phyloP scores from a whole-genome alignment of 1,139 yeast genomes.

The Yamadazyma triangularis region DNA sequence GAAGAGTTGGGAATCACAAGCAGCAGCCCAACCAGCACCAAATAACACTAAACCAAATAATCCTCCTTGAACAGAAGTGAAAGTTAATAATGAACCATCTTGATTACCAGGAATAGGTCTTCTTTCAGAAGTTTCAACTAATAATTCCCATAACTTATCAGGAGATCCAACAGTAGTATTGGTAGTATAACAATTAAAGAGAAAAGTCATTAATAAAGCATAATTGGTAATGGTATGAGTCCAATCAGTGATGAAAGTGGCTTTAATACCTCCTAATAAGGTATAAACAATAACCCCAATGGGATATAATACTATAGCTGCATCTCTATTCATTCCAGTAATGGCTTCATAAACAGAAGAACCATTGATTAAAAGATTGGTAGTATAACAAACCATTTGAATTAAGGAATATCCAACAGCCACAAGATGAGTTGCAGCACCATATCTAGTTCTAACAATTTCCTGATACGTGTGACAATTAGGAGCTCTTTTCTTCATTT shows the following conservation, averaged over 20 bases:
- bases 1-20: constrained; percentile 36
- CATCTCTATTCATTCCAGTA: constrained; percentile 16
- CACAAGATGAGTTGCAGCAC: constrained; percentile 29
- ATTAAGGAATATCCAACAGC: constrained; percentile 13
- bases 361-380: constrained; percentile 15
- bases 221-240: constrained; percentile 40
- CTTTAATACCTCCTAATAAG: constrained; percentile 42
- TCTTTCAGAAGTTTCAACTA: constrained; percentile 26
- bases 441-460: constrained; percentile 64
- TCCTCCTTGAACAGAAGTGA: constrained; percentile 39
- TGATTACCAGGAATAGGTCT: constrained; percentile 39
- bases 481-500: constrained; percentile 69
- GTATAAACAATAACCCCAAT: constrained; percentile 48
- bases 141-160: constrained; percentile 39
- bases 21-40: constrained; percentile 23
- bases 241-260: constrained; percentile 45
- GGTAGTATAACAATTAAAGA: constrained; percentile 38
- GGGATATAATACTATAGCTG: constrained; percentile 38
- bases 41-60: constrained; percentile 21
- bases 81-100: constrained; percentile 45
- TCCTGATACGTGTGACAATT: constrained; percentile 76
- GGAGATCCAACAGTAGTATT: constrained; percentile 44
- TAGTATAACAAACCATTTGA: constrained; percentile 15
- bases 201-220: constrained; percentile 34
- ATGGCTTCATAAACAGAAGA: constrained; percentile 13